Percentiles rank a stretch among this genome's conserved stretches.
phyloP scores from a whole-genome alignment of 306 rosid species.

The Cucurbita pepo region DNA sequence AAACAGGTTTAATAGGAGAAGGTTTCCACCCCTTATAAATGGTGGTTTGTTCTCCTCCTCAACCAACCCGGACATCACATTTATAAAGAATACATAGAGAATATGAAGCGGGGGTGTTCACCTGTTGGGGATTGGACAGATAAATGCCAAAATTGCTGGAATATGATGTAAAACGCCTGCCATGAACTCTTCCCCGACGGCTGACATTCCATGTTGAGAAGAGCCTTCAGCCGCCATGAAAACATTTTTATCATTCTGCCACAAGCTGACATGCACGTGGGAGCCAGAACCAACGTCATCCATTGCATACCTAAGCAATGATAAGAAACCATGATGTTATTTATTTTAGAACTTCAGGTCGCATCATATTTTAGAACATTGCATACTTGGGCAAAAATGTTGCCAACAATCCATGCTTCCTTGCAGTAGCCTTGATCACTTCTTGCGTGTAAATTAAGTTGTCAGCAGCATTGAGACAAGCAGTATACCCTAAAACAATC shows the following conservation, averaged over 20 bases:
- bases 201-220: constrained; percentile 59
- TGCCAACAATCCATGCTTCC: constrained; percentile 69
- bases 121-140: constrained; percentile 85
- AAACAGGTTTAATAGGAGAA: too few species aligned
- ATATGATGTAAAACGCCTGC: constrained; percentile 79
- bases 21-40: too few species aligned
- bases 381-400: constrained; percentile 73
- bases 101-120: too few species aligned
- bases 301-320: constrained; percentile 32
- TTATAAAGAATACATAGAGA: too few species aligned
- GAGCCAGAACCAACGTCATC: constrained; percentile 79
- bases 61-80: too few species aligned
- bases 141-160: constrained; percentile 56
- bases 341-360: too few species aligned
- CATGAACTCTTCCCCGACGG: constrained; percentile 66
- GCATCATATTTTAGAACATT: too few species aligned
- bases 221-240: constrained; percentile 47
- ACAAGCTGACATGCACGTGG: constrained; percentile 77
- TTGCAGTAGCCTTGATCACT: constrained; percentile 47
- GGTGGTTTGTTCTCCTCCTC: too few species aligned
- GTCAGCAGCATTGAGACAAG: constrained; percentile 51
- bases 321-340: too few species aligned
- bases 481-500: constrained; percentile 33
- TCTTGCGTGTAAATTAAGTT: constrained; percentile 56
- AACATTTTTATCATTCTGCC: constrained; percentile 59